Evolutionary conservation across 768 basidiomycete species (phyloP).

Genomic region (Crucibulum laeve): DNA sequence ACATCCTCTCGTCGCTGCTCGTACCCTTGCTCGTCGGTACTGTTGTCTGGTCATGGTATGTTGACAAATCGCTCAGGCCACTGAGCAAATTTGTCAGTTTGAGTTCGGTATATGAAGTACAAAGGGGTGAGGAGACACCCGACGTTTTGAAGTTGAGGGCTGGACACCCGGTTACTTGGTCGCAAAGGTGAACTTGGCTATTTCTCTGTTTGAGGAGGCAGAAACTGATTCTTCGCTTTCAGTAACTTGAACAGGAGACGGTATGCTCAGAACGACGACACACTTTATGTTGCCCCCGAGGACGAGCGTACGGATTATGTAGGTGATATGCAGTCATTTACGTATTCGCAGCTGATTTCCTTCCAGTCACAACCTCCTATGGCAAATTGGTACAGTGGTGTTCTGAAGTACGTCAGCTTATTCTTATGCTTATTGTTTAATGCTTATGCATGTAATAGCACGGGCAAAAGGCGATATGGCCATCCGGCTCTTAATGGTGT

Average conservation of each 20-base stretch:
- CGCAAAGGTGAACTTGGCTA: slow-evolving; percentile 70
- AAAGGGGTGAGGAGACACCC: slow-evolving; percentile 82
- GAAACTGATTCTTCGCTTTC: slow-evolving; percentile 3
- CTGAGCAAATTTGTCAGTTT: slow-evolving; percentile 82
- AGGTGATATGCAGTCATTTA: slow-evolving; percentile 13
- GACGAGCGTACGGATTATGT: slow-evolving; percentile 91
- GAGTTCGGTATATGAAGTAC: slow-evolving; percentile 84
- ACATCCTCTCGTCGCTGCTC: slow-evolving; percentile 50
- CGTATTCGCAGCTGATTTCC: slow-evolving; percentile 5
- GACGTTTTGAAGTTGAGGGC: slow-evolving; percentile 71
- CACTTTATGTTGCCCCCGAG: slow-evolving; percentile 91
- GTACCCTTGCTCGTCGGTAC: slow-evolving; percentile 76
- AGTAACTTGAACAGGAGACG: slow-evolving; percentile 83
- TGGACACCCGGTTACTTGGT: slow-evolving; percentile 85
- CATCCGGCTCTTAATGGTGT: slow-evolving; percentile 94
- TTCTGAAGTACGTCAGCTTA: slow-evolving; percentile 65
- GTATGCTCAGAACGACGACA: slow-evolving; percentile 93
- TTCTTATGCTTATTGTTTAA: neutral
- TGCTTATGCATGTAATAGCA: slow-evolving; percentile 39
- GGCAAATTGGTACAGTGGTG: slow-evolving; percentile 91
- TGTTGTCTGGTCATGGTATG: slow-evolving; percentile 76
- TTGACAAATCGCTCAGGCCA: slow-evolving; percentile 60
- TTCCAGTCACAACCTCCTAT: slow-evolving; percentile 90
- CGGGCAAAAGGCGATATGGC: slow-evolving; percentile 91
- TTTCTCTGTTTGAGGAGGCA: neutral